A percentile compares a stretch with the other conserved stretches of the same genome.
These are phyloP conservation scores for Fusarium sp. DNA, from an alignment of 2,329 filamentous ascomycete species.

Conservation along the genomic window DNA sequence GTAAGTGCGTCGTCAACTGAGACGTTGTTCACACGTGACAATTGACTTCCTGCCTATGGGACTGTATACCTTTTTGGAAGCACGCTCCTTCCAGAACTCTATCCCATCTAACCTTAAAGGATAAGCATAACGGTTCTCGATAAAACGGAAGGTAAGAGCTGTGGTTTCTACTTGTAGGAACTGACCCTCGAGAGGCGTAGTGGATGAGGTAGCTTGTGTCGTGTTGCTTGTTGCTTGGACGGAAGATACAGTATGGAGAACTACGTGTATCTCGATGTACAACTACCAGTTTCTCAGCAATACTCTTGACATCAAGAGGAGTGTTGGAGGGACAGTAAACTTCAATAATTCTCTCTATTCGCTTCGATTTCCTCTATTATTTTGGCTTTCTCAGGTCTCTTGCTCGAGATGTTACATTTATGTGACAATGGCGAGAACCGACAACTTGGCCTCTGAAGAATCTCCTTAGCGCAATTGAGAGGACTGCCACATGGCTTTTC, in stretches of 20 bases:
- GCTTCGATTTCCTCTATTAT: not conserved
- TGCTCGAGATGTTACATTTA: not conserved
- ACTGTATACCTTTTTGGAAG: too few species aligned
- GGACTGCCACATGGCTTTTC: too few species aligned
- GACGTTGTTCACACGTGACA: not conserved
- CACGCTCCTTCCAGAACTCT: not conserved
- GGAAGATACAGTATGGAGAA: not conserved
- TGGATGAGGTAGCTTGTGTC: not conserved
- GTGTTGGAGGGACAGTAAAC: too few species aligned
- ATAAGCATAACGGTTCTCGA: not conserved
- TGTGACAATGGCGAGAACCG: too few species aligned
- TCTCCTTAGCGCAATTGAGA: too few species aligned
- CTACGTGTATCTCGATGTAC: not conserved
- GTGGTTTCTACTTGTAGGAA: fast-evolving
- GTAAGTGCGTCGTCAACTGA: not conserved
- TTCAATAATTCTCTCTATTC: not conserved
- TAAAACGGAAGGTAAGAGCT: not conserved
- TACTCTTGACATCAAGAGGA: not conserved
- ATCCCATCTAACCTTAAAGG: not conserved
- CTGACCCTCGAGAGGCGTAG: not conserved
- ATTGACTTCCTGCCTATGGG: not conserved
- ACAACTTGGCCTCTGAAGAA: too few species aligned
- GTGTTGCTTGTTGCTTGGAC: not conserved
- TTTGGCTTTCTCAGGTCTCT: too few species aligned
- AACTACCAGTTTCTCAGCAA: not conserved